Percentiles rank a stretch among this genome's conserved stretches.
Evolutionary conservation across 169 alveolate genomes (phyloP).

Genomic region (Plasmodium fragile): DNA sequence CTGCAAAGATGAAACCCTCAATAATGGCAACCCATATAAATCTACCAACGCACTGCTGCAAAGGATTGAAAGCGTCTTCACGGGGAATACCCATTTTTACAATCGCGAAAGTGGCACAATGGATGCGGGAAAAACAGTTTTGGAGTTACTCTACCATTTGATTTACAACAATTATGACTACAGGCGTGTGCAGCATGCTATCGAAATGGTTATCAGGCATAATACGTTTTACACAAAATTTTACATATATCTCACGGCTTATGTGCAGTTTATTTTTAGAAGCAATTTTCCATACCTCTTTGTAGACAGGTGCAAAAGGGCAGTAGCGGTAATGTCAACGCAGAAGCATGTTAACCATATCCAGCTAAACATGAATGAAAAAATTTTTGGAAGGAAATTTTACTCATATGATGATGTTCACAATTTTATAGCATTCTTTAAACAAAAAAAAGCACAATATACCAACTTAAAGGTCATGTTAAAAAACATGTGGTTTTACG

Average conservation of each 20-base stretch:
- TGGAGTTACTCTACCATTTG: conserved; percentile 22
- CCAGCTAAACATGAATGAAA: conserved; percentile 9
- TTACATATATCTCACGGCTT: conserved; percentile 47
- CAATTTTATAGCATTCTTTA: background rate
- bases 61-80: conserved; percentile 13
- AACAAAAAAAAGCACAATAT: conserved; percentile 41
- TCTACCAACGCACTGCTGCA: background rate
- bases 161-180: conserved; percentile 37
- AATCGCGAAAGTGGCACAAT: background rate
- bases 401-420: conserved; percentile 12
- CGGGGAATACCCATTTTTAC: conserved; percentile 12
- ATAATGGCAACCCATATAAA: background rate
- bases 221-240: conserved; percentile 29
- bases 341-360: background rate
- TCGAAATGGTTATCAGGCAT: conserved; percentile 4
- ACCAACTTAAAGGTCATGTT: conserved; percentile 9
- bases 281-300: conserved; percentile 25
- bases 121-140: background rate
- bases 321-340: background rate
- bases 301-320: background rate
- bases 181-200: conserved; percentile 9
- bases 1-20: background rate
- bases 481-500: conserved; percentile 49
- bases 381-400: conserved; percentile 3
- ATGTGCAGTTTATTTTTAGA: conserved; percentile 22